Base-by-base conservation (phyloP, 2,329 filamentous ascomycete species). In the Ceratocystis ficicola region DNA sequence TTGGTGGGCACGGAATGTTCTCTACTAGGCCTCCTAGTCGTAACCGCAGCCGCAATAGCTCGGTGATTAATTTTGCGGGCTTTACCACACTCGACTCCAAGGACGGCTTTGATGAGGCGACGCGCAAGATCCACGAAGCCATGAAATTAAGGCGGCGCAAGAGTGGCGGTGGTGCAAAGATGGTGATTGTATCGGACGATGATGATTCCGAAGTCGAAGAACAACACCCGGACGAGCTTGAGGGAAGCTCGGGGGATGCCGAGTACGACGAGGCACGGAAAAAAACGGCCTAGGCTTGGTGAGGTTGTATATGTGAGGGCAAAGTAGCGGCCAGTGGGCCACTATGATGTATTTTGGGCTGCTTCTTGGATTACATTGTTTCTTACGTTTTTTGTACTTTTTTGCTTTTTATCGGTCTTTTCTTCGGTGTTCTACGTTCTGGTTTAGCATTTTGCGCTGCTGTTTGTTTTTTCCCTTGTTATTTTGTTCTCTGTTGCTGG, bases 1-100 rank as follows among this genome's bases (percentile, higher is more conserved):
- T 97, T 69, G 88, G 89, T 12, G 85, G 83, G 62, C 87, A 96
- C 70, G 89, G 88, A 68, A 87, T 99, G 76, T 99, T 97, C 77
- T 90, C 92, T 2, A 94, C 90, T 17, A 82, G 89, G 36, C 91
- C 92, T 3, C 82, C 87, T n/a, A 95, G 89, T 63, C 86, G 90
- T n/a, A 86, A 83, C 63, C 82, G 86, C 66, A 86, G 83, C 70
- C 81, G 88, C 30, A 63, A 52, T 20, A 65, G 55, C 50, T 65
- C 66, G 2, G 64, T 62, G 46, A 50, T 66, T 44, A 65, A 66
- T 50, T 65, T 67, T 62, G 50, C 59, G 71, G 83, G 81, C 1
- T 89, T 95, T 71, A 95, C 83, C 28, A 77, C 78, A 5, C 75
- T 87, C 65, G 82, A 90, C 71, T 83, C 83, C 1, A 83, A 85